A percentile compares a stretch with the other conserved stretches of the same genome.
Conservation (phyloP, 2,329 filamentous ascomycete species). For the Hypoxylon sp. region DNA sequence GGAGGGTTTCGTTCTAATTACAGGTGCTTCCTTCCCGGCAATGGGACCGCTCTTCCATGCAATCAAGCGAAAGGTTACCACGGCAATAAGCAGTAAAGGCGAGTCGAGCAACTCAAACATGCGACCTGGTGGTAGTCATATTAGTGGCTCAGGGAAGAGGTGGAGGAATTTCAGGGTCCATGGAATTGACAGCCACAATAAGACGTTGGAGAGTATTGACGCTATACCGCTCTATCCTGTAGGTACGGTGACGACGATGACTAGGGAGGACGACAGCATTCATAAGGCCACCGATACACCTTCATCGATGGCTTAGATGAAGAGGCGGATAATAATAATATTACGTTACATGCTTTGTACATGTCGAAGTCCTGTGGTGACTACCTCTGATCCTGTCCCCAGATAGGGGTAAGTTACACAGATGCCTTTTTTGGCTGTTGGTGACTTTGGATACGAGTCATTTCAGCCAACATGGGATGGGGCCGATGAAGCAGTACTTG, state of each 20-base stretch:
- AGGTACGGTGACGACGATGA: neutral
- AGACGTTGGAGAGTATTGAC: neutral
- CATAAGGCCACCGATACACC: neutral
- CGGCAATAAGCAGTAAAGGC: neutral
- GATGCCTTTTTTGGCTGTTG: too few relatives aligned
- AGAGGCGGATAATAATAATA: too few relatives aligned
- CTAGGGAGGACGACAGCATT: neutral
- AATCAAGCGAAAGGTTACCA: neutral
- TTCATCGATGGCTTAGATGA: neutral
- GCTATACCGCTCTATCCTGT: neutral
- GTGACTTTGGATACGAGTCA: too few relatives aligned
- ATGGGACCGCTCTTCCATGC: neutral
- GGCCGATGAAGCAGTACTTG: too few relatives aligned
- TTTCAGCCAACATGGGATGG: too few relatives aligned
- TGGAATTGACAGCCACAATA: neutral
- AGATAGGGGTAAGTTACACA: too few relatives aligned
- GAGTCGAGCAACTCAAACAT: neutral
- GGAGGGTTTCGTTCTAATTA: neutral
- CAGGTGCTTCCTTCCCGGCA: neutral
- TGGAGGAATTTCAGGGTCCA: neutral
- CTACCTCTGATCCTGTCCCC: too few relatives aligned
- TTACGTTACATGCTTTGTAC: too few relatives aligned
- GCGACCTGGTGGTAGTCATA: neutral
- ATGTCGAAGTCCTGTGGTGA: too few relatives aligned
- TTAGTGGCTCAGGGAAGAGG: neutral